Conservation (phyloP, 2,329 filamentous ascomycete species). For the Amylocarpus encephaloides region DNA sequence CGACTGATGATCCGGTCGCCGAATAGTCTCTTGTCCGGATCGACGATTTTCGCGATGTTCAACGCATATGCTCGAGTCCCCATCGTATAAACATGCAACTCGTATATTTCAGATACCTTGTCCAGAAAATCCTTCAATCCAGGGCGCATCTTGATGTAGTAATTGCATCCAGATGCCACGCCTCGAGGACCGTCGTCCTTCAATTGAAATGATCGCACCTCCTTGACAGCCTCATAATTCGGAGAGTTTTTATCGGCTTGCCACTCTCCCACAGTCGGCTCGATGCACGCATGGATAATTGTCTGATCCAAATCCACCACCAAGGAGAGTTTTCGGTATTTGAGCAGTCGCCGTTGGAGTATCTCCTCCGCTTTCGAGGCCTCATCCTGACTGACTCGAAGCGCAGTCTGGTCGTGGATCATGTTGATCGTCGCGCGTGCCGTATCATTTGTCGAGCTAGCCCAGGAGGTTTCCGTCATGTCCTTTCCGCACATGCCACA, state of each 20-base stretch:
- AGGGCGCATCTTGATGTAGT: conserved; percentile 96
- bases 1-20: conserved; percentile 92
- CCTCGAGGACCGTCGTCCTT: conserved; percentile 75
- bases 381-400: conserved; percentile 78
- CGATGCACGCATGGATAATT: conserved; percentile 95
- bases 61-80: conserved; percentile 93
- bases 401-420: conserved; percentile 81
- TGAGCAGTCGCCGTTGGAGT: conserved; percentile 73
- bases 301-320: conserved; percentile 98
- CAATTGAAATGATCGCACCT: conserved; percentile 83
- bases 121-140: conserved; percentile 76
- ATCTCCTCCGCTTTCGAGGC: conserved; percentile 79
- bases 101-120: conserved; percentile 72
- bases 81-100: conserved; percentile 99
- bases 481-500: conserved; percentile 92
- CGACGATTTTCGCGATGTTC: conserved; percentile 86
- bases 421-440: conserved; percentile 90
- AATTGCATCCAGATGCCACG: conserved; percentile 69
- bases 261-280: conserved; percentile 95
- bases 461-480: conserved; percentile 88
- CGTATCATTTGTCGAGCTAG: conserved; percentile 70
- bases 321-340: conserved; percentile 77
- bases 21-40: conserved; percentile 83
- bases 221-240: conserved; percentile 84
- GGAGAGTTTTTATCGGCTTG: conserved; percentile 81